Conservation (phyloP, 176 grass and related monocot species). For the Dactylis glomerata region DNA sequence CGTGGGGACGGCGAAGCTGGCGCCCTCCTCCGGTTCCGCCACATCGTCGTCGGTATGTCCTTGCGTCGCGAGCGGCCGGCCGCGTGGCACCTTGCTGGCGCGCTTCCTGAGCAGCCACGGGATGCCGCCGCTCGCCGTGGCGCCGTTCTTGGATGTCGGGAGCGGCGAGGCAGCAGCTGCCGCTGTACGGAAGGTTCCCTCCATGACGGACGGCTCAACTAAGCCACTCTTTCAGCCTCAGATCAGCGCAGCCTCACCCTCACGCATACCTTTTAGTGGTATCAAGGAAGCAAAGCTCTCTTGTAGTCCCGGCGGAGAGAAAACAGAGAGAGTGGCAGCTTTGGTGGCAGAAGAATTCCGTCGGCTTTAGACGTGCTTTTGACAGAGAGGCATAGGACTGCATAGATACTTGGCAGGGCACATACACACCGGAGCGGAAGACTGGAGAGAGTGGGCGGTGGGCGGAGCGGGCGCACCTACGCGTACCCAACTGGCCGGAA, state of each 20-base stretch:
- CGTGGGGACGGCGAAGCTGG: conserved; percentile 23
- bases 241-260: not conserved
- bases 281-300: not conserved
- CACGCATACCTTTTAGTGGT: not conserved
- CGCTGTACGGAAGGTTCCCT: conserved; percentile 11
- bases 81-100: not conserved
- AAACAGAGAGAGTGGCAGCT: not conserved
- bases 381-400: conserved; percentile 14
- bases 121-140: not conserved
- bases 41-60: not conserved
- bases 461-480: conserved; percentile 49
- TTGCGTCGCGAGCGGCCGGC: not conserved
- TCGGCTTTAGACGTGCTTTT: conserved; percentile 18
- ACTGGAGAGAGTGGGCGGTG: conserved; percentile 18
- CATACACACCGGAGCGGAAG: not conserved
- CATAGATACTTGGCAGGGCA: conserved; percentile 21
- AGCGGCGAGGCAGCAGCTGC: conserved; percentile 30
- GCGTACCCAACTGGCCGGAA: conserved; percentile 25
- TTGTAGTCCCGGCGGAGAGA: not conserved
- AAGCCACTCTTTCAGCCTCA: not conserved
- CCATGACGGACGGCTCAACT: conserved; percentile 7
- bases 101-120: conserved; percentile 49
- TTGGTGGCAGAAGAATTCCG: conserved; percentile 26
- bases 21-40: not conserved
- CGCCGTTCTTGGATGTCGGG: not conserved